Evolutionary conservation across 495 filamentous ascomycete genomes (phyloP), one percentile per base, ranked within the genome.

Genomic region (Xylaria grammica): DNA sequence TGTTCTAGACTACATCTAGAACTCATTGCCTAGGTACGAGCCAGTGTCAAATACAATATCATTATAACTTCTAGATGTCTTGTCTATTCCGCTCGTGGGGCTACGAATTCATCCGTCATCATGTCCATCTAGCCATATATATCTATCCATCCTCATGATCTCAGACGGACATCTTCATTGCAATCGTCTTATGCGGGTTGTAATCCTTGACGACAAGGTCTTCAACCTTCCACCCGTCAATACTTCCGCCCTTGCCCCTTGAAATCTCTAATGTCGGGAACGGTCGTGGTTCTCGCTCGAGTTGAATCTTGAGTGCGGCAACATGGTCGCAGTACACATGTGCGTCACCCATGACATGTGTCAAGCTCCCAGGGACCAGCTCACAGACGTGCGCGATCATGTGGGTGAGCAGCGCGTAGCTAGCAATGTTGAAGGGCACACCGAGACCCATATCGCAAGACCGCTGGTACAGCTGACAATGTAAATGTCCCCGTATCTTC

Each of bases 151-250:
- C 30, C n/a, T n/a, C n/a, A n/a, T 15, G 15, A 17, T 51, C 42
- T 51, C 53, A 64, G n/a, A 98, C 93, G 70, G 90, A 93, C 95
- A 98, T 98, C 78, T 97, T 97, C 95, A 98, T 98, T 44, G 90
- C 83, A 74, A 97, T 96, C 9, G 81, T 84, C 81, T 92, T 92
- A 72, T 96, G 92, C 62, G 96, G 94, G 36, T 91, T 85, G 76
- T 99, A 99, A 26, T 91, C 93, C 71, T 89, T 85, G 4, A 99
- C 85, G 65, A 89, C 86, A 72, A 99, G 94, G 55, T 99, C 94
- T 67, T 97, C 94, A 3, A 85, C 82, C 74, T 85, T 88, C 91
- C 93, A 96, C 7, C 91, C 91, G 73, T 97, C 95, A 48, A 90
- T 87, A 27, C 84, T 89, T 0, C 89, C 87, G 2, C 85, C 85